Evolutionary conservation across 352 stramenopile species (phyloP), one percentile per base, ranked within the genome.

Genomic region (Phytophthora fragariae): DNA sequence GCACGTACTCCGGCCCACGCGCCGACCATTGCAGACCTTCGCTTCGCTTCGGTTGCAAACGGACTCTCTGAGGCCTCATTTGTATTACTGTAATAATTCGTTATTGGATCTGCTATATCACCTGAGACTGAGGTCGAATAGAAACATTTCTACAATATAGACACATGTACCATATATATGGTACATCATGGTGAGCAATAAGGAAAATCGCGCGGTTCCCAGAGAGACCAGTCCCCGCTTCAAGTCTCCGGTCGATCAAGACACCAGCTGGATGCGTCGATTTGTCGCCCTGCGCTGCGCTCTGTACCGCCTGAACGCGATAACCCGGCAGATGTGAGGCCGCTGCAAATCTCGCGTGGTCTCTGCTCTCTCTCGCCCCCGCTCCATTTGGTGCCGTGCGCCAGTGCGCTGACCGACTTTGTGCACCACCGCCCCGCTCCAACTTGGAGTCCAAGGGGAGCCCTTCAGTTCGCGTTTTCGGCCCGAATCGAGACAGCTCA

Each of bases 331-430:
- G 57, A 70, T 68, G 69, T 53, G 65, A 75, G 47, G 61, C 35
- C n/a, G 57, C 14, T 72, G 61, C 71, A 77, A 77, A 77, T 77
- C 71, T 67, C 71, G 24, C 66, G 71, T 77, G 65, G 71, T 74
- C 59, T 73, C 59, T 70, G 55, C 62, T 70, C 70, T 74, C 65
- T 77, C 59, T 72, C 64, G 39, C 71, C 75, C 71, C 65, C 64
- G 39, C 71, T 77, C 71, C 65, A 74, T 77, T 74, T 77, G 71
- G 65, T 67, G n/a, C 60, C 60, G 71, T 77, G 39, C 71, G 60
- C 55, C 66, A 75, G 71, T 61, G 53, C 52, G 12, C 49, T 12
- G 14, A 56, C 53, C 19, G 55, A 62, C 58, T 50, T 63, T 72
- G 57, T 52, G 29, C 49, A 31, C n/a, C 53, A 15, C 27, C 12